Conservation (phyloP, 192 early-diverging fungal species). For the Coemansia umbellata region DNA sequence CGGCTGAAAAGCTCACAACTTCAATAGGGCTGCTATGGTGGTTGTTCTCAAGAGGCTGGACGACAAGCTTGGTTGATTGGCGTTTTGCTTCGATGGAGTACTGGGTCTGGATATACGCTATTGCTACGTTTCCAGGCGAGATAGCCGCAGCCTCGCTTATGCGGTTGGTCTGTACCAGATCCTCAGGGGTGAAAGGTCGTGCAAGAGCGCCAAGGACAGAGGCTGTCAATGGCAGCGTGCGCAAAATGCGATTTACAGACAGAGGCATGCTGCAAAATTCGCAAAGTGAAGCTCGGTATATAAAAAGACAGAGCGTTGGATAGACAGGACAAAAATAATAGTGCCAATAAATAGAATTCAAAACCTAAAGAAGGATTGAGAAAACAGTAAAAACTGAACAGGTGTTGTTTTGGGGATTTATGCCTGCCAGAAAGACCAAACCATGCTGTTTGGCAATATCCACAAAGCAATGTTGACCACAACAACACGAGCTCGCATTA, state of each 20-base stretch:
- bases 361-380: too few relatives aligned
- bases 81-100: constrained; percentile 57
- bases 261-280: not conserved
- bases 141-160: constrained; percentile 50
- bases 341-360: too few relatives aligned
- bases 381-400: too few relatives aligned
- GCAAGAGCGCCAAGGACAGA: constrained; percentile 25
- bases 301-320: not conserved
- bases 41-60: constrained; percentile 16
- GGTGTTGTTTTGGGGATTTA: too few relatives aligned
- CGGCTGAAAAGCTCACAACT: constrained; percentile 14
- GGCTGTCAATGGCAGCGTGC: constrained; percentile 16
- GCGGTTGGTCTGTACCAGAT: constrained; percentile 62
- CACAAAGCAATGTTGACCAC: too few relatives aligned
- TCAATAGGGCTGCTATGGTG: constrained; percentile 7
- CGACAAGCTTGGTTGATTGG: constrained; percentile 51
- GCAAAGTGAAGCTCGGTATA: not conserved
- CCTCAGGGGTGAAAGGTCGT: constrained; percentile 54
- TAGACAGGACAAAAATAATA: not conserved
- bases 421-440: too few relatives aligned
- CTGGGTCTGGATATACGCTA: constrained; percentile 59
- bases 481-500: too few relatives aligned
- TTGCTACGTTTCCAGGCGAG: constrained; percentile 51
- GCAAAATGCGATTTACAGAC: constrained; percentile 3
- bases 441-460: not conserved